A percentile compares a stretch with the other conserved stretches of the same genome.
Evolutionary conservation across 2,329 filamentous ascomycete species (phyloP).

Genomic region (Fusarium multiceps): DNA sequence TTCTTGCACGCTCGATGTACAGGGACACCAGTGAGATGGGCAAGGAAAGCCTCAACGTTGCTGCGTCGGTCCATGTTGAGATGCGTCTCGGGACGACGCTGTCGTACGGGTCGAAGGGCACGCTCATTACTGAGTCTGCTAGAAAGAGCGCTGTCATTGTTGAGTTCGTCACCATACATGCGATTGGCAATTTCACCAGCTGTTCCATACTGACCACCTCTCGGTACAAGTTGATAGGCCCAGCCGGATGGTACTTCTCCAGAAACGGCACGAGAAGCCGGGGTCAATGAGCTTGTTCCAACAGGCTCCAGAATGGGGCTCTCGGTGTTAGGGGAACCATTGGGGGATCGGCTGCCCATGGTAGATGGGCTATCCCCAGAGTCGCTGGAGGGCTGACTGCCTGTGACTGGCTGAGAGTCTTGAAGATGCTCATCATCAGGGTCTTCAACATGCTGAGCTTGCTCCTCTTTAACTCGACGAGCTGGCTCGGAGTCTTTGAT

Average conservation of each 20-base stretch:
- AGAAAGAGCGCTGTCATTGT: constrained; percentile 65
- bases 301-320: not conserved
- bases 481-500: constrained; percentile 7
- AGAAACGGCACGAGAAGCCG: not conserved
- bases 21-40: constrained; percentile 65
- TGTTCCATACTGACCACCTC: constrained; percentile 19
- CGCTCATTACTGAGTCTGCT: constrained; percentile 63
- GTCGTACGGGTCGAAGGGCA: constrained; percentile 62
- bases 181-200: constrained; percentile 61
- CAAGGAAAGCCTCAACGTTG: constrained; percentile 70
- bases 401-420: not conserved
- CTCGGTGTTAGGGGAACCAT: not conserved
- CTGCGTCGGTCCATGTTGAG: constrained; percentile 68
- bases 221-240: not conserved
- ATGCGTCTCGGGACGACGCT: constrained; percentile 64
- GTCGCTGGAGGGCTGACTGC: not conserved
- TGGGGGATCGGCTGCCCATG: not conserved
- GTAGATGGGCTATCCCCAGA: not conserved
- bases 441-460: not conserved
- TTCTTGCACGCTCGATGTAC: constrained; percentile 66
- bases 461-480: not conserved
- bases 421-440: not conserved
- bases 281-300: not conserved
- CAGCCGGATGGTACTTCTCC: not conserved
- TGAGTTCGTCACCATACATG: constrained; percentile 60